Percentiles rank a stretch among this genome's conserved stretches.
Evolutionary conservation across 2,329 filamentous ascomycete species (phyloP).

Genomic region (Pseudogymnoascus sp.): DNA sequence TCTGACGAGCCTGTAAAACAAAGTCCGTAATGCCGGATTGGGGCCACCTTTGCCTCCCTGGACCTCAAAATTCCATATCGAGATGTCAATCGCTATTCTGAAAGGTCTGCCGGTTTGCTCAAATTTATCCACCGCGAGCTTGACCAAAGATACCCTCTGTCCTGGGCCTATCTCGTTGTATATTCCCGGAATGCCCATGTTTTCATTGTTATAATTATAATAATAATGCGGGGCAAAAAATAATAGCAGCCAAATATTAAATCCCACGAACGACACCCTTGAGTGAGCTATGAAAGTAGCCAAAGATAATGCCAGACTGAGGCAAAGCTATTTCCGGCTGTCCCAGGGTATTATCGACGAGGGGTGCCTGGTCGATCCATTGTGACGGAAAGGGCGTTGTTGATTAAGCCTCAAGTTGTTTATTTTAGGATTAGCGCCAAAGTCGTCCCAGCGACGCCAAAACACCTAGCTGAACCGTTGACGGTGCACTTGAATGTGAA

Average conservation of each 20-base stretch:
- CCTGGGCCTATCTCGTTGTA: conserved; percentile 84
- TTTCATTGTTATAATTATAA: conserved; percentile 14
- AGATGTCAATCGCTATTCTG: conserved; percentile 84
- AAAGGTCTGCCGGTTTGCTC: conserved; percentile 64
- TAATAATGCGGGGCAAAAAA: background rate
- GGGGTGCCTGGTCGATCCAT: conserved; percentile 1
- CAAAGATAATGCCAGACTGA: background rate
- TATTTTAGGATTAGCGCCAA: conserved; percentile 11
- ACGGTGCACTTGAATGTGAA: background rate
- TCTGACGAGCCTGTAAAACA: conserved; percentile 84
- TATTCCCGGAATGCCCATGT: conserved; percentile 69
- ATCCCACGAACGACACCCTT: background rate
- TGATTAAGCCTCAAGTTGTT: conserved; percentile 12
- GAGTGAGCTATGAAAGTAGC: background rate
- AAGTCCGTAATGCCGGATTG: conserved; percentile 82
- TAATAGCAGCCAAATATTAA: background rate
- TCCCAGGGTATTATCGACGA: background rate
- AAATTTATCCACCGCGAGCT: conserved; percentile 71
- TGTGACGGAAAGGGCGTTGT: conserved; percentile 10
- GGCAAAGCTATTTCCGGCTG: background rate
- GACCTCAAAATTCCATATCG: conserved; percentile 95
- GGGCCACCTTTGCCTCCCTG: conserved; percentile 79
- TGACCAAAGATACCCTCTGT: conserved; percentile 71
- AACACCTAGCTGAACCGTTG: background rate
- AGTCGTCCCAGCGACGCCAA: conserved; percentile 9